Percentiles rank a stretch among this genome's conserved stretches.
phyloP scores from a whole-genome alignment of 805 yeast species.

The Hanseniaspora thailandica region DNA sequence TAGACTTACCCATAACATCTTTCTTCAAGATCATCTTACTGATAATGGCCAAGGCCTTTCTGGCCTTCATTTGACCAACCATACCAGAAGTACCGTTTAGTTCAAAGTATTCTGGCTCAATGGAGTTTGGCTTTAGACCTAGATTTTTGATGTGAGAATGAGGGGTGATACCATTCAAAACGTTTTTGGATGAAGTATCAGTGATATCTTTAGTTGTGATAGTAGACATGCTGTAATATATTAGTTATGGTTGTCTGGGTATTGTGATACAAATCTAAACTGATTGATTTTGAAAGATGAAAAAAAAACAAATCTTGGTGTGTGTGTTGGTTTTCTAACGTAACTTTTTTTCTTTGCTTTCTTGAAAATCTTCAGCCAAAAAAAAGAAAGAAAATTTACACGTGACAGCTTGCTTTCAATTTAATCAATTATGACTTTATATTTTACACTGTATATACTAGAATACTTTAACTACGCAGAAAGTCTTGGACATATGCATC shows the following conservation, averaged over 20 bases:
- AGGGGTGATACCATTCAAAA: slow-evolving; percentile 83
- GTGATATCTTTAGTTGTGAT: slow-evolving; percentile 11
- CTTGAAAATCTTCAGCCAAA: background rate
- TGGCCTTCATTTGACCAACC: slow-evolving; percentile 93
- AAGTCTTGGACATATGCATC: background rate
- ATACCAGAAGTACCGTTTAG: slow-evolving; percentile 70
- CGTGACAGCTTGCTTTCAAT: background rate
- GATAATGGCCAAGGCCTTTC: slow-evolving; percentile 91
- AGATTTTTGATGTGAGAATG: slow-evolving; percentile 95
- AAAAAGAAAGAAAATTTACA: background rate
- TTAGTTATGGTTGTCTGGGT: too few species aligned
- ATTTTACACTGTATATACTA: background rate
- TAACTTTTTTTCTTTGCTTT: background rate
- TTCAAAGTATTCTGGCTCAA: slow-evolving; percentile 49
- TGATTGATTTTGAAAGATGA: background rate
- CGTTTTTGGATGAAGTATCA: slow-evolving; percentile 35
- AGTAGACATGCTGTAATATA: slow-evolving; percentile 1
- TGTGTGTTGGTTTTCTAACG: background rate
- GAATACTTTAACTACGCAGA: too few species aligned
- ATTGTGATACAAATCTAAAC: too few species aligned
- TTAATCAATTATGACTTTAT: background rate
- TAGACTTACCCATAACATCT: slow-evolving; percentile 92
- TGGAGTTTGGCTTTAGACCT: slow-evolving; percentile 76
- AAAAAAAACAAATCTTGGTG: background rate
- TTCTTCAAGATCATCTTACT: slow-evolving; percentile 89